Evolutionary conservation across 306 rosid species (phyloP).

Genomic region (Gastrolobium villosum): DNA sequence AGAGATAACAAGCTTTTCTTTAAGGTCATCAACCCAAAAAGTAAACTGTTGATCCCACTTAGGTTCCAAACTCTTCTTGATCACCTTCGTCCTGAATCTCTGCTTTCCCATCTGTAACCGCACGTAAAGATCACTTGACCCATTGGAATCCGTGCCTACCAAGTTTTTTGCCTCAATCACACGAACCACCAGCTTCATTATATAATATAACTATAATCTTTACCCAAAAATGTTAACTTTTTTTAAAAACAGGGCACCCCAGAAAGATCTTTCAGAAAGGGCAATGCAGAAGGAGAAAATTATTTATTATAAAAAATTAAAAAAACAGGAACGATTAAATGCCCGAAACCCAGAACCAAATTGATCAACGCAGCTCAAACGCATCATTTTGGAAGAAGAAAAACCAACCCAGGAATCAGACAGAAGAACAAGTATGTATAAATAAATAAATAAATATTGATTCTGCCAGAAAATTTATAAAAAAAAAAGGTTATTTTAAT

Average conservation of each 20-base stretch:
- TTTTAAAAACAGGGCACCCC: background rate
- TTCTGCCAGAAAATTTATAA: constrained; percentile 18
- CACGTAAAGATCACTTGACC: constrained; percentile 78
- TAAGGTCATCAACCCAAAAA: constrained; percentile 83
- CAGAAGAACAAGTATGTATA: constrained; percentile 34
- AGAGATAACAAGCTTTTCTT: constrained; percentile 66
- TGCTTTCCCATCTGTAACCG: constrained; percentile 85
- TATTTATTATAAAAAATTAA: background rate
- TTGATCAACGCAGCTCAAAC: constrained; percentile 18
- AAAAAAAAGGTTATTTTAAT: background rate
- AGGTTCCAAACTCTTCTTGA: constrained; percentile 77
- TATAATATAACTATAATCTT: constrained; percentile 14
- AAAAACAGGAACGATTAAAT: background rate
- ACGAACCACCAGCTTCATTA: constrained; percentile 85
- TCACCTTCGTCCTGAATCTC: constrained; percentile 74
- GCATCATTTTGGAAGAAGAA: constrained; percentile 24
- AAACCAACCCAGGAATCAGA: constrained; percentile 22
- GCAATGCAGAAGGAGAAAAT: constrained; percentile 40
- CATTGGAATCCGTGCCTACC: constrained; percentile 67
- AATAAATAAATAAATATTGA: constrained; percentile 11
- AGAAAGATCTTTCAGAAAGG: constrained; percentile 18
- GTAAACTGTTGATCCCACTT: constrained; percentile 87
- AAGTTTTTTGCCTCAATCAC: constrained; percentile 85
- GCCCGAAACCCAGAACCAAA: constrained; percentile 21
- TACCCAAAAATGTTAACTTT: background rate